Evolutionary conservation across 345 rosid genomes (phyloP), one percentile per base, ranked within the genome.

Genomic region (Rhodomyrtus tomentosa): DNA sequence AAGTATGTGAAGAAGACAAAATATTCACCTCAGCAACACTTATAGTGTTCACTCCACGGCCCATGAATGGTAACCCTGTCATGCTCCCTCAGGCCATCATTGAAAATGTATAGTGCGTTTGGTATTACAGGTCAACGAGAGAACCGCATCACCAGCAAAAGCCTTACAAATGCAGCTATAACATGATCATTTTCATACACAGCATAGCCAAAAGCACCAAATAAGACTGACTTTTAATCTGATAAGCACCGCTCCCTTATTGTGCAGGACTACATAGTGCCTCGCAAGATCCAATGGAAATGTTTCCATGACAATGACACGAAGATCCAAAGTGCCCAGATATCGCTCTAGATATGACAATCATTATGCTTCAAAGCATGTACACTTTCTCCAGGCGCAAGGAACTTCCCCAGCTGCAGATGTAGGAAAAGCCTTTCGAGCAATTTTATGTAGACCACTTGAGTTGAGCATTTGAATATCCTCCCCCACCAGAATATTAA

Each of bases 41-140:
- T 88, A 95, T 93, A 20, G 96, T 94, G 91, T 95, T 89, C 94
- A 98, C 91, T 96, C 98, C 95, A 93, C 94, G 85, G 97, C 99
- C 87, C 98, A 54, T 93, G 95, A 90, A 96, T 95, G 72, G 98
- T 94, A 84, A 98, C 98, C 86, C 98, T 91, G 89, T 96, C 98
- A 89, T 94, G 98, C 89, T 94, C 98, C 88, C 94, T 94, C 98
- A 95, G 93, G 88, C 98, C 93, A 90, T 58, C 85, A 50, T 79
- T 82, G 83, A 83, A 82, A 87, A 72, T 80, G 2, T 27, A 1
- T 58, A 27, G 72, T 27, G 29, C 72, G 8, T 58, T 58, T 58
- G 72, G 72, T 27, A 27, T 27, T 58, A 58, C 36, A 27, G 38
- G 38, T 27, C 72, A 27, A 21, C 53, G 16, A 51, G 53, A 51